Conservation (phyloP, 2,329 filamentous ascomycete genomes). For the Trichothecium sympodiale region DNA sequence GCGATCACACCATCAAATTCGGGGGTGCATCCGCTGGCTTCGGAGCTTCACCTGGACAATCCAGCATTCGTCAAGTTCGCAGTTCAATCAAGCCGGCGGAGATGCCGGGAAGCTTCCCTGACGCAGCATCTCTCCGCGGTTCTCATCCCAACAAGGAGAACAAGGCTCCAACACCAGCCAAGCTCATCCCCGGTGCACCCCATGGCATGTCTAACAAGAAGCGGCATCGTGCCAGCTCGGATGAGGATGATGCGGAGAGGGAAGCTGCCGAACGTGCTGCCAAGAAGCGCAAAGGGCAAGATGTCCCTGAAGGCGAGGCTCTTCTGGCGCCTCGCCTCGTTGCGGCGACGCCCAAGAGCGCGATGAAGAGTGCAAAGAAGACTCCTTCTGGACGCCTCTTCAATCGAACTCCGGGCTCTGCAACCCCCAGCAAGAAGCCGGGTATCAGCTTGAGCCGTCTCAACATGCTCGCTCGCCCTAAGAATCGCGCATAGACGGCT, state of each 20-base stretch:
- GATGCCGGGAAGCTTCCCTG: constrained; percentile 48
- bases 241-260: constrained; percentile 43
- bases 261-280: constrained; percentile 36
- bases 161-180: constrained; percentile 24
- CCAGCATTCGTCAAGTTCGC: constrained; percentile 49
- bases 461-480: constrained; percentile 50
- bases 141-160: constrained; percentile 45
- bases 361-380: constrained; percentile 28
- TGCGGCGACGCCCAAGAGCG: constrained; percentile 20
- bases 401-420: constrained; percentile 15
- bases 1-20: constrained; percentile 53
- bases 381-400: constrained; percentile 14
- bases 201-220: constrained; percentile 59
- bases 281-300: constrained; percentile 47
- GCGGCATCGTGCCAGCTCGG: constrained; percentile 44
- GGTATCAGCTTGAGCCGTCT: constrained; percentile 47
- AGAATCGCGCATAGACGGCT: constrained; percentile 33
- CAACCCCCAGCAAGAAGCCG: constrained; percentile 35
- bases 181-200: constrained; percentile 34
- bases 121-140: constrained; percentile 13
- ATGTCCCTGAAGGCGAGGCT: constrained; percentile 39
- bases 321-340: constrained; percentile 38
- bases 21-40: constrained; percentile 39
- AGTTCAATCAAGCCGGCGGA: constrained; percentile 32
- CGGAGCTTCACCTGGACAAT: constrained; percentile 45